phyloP scores from a whole-genome alignment of 2,329 filamentous ascomycete species.

The Fusarium fujikuroi region DNA sequence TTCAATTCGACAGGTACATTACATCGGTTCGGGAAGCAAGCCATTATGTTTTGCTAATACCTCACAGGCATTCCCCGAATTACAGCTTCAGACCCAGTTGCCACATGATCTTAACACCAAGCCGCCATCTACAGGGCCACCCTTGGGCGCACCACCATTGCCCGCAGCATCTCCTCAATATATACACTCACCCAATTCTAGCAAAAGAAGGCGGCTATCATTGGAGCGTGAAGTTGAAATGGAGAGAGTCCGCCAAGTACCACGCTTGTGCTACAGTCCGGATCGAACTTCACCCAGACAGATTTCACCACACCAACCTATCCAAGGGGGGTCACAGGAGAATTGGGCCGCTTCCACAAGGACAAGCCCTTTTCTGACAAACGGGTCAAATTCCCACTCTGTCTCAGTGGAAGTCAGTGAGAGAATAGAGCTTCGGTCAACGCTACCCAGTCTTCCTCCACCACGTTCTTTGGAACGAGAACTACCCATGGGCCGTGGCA shows the following conservation, averaged over 20 bases:
- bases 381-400: conserved; percentile 42
- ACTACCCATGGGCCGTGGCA: conserved; percentile 46
- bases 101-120: neutral
- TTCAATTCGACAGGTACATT: conserved; percentile 63
- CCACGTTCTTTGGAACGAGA: conserved; percentile 53
- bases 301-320: conserved; percentile 49
- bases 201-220: conserved; percentile 60
- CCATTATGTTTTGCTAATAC: conserved; percentile 36
- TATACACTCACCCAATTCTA: conserved; percentile 59
- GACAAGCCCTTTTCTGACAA: conserved; percentile 50
- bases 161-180: conserved; percentile 58
- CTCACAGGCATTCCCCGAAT: conserved; percentile 59
- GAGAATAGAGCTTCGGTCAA: conserved; percentile 50
- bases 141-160: conserved; percentile 48
- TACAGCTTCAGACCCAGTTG: conserved; percentile 51
- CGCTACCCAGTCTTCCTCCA: conserved; percentile 55
- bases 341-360: conserved; percentile 49
- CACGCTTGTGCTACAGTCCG: conserved; percentile 57
- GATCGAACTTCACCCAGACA: conserved; percentile 47
- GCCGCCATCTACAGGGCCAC: conserved; percentile 48
- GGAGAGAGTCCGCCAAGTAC: conserved; percentile 57
- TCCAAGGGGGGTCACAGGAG: conserved; percentile 45
- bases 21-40: neutral
- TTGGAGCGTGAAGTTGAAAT: conserved; percentile 54
- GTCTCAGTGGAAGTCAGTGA: conserved; percentile 50